Base-by-base conservation (phyloP, 352 stramenopile genomes). In the Blastocystis sp. region DNA sequence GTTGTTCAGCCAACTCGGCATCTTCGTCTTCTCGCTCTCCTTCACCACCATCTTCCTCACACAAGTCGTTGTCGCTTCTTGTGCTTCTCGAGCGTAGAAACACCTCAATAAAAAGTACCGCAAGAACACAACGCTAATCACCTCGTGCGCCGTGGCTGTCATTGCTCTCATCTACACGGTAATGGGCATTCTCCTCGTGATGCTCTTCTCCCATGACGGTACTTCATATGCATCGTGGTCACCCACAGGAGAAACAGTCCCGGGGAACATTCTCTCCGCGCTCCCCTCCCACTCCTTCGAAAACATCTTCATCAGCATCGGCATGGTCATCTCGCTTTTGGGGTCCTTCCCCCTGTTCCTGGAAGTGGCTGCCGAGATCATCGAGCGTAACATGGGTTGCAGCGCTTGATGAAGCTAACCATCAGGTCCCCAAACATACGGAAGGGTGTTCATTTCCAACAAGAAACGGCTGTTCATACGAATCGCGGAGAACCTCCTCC, bases 321-420 rank as follows among this genome's bases (percentile, higher is more conserved):
- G 61, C 6, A 88, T 88, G 78, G 68, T 88, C 17, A 52, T 88
- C n/a, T 77, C 78, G 7, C 76, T 48, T 19, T 78, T 88, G 34
- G 78, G 78, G 2, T 76, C 64, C 40, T 78, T 79, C 40, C 78
- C 78, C 17, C 61, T 88, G 4, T 79, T 77, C 66, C 28, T 88
- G 3, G 52, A 28, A 40, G 59, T 45, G 34, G 66, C 66, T 21
- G 40, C 52, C 52, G 78, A 88, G 54, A 24, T 88, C 9, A 60
- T 79, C 7, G 78, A 88, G n/a, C 6, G 14, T 14, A 57, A 14
- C 48, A 57, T 57, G 48, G 48, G 48, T 57, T 17, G 48, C 6
- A 57, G 6, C 6, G 6, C 48, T 7, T 17, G 6, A 17, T 7
- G 6, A 57, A 7, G 48, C 6, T 48, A 24, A 34, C 34, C 34